These are phyloP conservation scores for Knufia petricola DNA, from an alignment of 2,329 filamentous ascomycete species.

Conservation along the genomic window DNA sequence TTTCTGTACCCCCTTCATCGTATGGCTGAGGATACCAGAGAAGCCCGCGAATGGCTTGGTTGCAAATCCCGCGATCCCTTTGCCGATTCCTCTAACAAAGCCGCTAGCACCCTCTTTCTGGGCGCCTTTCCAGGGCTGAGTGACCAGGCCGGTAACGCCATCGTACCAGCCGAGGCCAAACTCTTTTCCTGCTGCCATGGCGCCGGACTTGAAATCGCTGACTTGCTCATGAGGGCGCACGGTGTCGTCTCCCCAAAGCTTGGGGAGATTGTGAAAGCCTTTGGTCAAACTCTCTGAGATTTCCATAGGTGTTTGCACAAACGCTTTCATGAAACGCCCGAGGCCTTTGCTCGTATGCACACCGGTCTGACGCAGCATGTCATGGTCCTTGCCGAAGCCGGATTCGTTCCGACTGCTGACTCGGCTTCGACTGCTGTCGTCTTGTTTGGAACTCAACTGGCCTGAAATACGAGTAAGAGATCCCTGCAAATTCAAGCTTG, in stretches of 20 bases:
- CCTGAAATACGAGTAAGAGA: slow-evolving; percentile 8
- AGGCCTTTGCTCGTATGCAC: slow-evolving; percentile 17
- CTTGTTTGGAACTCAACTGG: slow-evolving; percentile 11
- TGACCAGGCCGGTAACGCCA: slow-evolving; percentile 35
- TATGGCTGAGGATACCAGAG: slow-evolving; percentile 27
- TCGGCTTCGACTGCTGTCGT: slow-evolving; percentile 8
- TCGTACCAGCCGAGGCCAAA: slow-evolving; percentile 36
- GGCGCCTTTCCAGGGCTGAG: slow-evolving; percentile 36
- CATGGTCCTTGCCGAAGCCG: slow-evolving; percentile 13
- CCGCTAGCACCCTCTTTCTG: slow-evolving; percentile 33
- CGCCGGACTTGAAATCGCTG: slow-evolving; percentile 39
- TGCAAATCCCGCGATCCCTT: slow-evolving; percentile 28
- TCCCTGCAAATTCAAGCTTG: slow-evolving; percentile 9
- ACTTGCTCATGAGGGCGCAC: slow-evolving; percentile 33
- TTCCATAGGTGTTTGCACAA: slow-evolving; percentile 34
- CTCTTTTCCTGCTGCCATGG: slow-evolving; percentile 36
- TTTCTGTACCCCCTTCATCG: slow-evolving; percentile 26
- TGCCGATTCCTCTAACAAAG: slow-evolving; percentile 34
- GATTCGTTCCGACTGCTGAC: slow-evolving; percentile 10
- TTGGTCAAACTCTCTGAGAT: slow-evolving; percentile 29
- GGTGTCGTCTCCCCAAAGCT: slow-evolving; percentile 42
- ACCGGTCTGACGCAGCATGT: slow-evolving; percentile 22
- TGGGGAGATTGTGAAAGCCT: slow-evolving; percentile 44
- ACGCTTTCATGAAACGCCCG: slow-evolving; percentile 12
- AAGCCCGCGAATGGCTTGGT: slow-evolving; percentile 24